These are phyloP conservation scores for Psilocybe mexicana DNA, from an alignment of 1,284 basidiomycete genomes.

Conservation along the genomic window DNA sequence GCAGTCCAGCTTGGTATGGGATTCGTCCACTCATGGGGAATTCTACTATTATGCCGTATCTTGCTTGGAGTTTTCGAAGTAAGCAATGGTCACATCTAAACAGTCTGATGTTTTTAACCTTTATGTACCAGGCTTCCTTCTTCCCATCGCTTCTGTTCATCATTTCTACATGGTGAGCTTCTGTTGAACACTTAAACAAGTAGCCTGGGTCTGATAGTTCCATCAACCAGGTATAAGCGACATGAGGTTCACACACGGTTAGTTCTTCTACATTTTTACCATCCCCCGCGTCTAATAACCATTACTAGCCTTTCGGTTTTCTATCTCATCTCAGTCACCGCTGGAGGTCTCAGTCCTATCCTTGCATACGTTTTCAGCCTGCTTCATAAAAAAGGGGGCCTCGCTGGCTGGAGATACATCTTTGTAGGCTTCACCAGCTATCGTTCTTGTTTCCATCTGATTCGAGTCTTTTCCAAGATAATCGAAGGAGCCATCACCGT, in stretches of 20 bases:
- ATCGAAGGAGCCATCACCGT: slow-evolving; percentile 44
- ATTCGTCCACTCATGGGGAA: slow-evolving; percentile 39
- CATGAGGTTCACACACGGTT: slow-evolving; percentile 48
- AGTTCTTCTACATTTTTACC: background rate
- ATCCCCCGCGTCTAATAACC: no score
- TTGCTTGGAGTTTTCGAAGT: slow-evolving; percentile 42
- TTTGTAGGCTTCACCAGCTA: slow-evolving; percentile 33
- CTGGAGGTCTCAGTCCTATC: slow-evolving; percentile 41
- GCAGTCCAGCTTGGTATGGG: slow-evolving; percentile 42
- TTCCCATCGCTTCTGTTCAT: slow-evolving; percentile 43
- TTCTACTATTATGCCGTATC: slow-evolving; percentile 37
- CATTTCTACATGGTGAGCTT: slow-evolving; percentile 40
- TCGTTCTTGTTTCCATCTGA: background rate
- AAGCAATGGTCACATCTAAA: slow-evolving; percentile 1
- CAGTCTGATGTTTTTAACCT: background rate
- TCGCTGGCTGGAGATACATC: slow-evolving; percentile 48
- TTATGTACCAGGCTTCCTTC: slow-evolving; percentile 35
- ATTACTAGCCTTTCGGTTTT: slow-evolving; percentile 37
- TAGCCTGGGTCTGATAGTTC: background rate
- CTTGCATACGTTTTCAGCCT: slow-evolving; percentile 40
- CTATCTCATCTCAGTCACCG: slow-evolving; percentile 39
- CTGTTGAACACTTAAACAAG: background rate
- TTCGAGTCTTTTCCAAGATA: slow-evolving; percentile 30
- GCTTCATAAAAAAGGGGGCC: slow-evolving; percentile 37
- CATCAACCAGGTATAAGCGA: slow-evolving; percentile 39